Conservation (phyloP, 192 early-diverging fungal species). For the Martensiomyces pterosporus region DNA sequence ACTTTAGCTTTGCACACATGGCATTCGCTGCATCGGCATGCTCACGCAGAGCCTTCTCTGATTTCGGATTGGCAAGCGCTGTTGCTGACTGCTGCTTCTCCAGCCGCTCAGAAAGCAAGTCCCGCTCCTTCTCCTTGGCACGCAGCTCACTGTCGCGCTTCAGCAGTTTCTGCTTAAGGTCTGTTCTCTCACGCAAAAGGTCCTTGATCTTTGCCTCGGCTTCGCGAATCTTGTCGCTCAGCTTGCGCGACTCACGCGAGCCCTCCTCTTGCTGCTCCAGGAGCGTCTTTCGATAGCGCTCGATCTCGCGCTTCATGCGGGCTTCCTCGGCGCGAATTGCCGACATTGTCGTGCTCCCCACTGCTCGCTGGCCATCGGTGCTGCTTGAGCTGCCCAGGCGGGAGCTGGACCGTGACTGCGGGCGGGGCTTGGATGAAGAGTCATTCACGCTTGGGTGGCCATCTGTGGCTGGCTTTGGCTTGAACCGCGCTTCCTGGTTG, state of each 20-base stretch:
- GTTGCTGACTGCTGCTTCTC: constrained; percentile 18
- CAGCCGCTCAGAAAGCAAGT: constrained; percentile 11
- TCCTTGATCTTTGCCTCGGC: constrained; percentile 30
- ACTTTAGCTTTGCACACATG: constrained; percentile 22
- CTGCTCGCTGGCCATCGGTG: constrained; percentile 8
- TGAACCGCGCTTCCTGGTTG: constrained; percentile 30
- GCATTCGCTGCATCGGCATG: constrained; percentile 27
- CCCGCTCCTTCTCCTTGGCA: constrained; percentile 26
- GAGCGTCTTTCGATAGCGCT: constrained; percentile 16
- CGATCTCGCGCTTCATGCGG: constrained; percentile 34
- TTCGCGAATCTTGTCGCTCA: constrained; percentile 16
- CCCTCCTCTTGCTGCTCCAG: constrained; percentile 15
- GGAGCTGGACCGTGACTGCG: too few relatives aligned
- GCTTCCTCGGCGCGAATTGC: constrained; percentile 27
- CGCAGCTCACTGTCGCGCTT: constrained; percentile 25
- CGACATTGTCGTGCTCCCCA: constrained; percentile 9
- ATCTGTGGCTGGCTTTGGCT: too few relatives aligned
- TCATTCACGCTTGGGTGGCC: too few relatives aligned
- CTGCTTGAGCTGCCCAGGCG: too few relatives aligned
- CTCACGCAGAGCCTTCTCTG: constrained; percentile 27
- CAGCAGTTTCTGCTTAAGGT: constrained; percentile 20
- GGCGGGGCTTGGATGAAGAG: too few relatives aligned
- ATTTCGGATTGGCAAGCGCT: constrained; percentile 11
- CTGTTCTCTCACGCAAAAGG: constrained; percentile 26
- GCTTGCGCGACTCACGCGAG: constrained; percentile 15